Percentiles rank a stretch among this genome's conserved stretches.
phyloP scores from a whole-genome alignment of 176 grass and related monocot species.

The Guadua angustifolia region DNA sequence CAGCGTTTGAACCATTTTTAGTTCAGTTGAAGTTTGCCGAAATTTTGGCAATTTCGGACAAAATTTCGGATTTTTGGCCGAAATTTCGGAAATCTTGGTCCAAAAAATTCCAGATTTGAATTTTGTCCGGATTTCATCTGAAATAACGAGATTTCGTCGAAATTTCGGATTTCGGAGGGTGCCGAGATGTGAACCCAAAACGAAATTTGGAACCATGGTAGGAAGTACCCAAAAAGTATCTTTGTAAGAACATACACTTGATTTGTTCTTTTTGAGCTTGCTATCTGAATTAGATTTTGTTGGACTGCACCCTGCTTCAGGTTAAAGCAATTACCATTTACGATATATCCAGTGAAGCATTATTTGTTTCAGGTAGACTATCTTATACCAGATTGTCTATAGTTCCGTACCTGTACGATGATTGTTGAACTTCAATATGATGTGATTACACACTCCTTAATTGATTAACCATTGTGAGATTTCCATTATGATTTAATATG shows the following conservation, averaged over 20 bases:
- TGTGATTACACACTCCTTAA: background rate
- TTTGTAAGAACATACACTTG: conserved; percentile 13
- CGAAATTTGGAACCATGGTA: too few relatives aligned
- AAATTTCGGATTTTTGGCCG: too few relatives aligned
- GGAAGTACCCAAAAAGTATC: background rate
- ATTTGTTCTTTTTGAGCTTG: conserved; percentile 30
- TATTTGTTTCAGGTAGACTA: conserved; percentile 3
- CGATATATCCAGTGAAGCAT: background rate
- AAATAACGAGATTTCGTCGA: too few relatives aligned
- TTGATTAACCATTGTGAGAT: background rate
- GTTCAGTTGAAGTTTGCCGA: too few relatives aligned
- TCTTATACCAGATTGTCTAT: conserved; percentile 5
- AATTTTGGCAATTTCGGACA: too few relatives aligned
- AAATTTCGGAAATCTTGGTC: too few relatives aligned
- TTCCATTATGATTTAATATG: background rate
- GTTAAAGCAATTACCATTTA: background rate
- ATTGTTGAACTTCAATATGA: background rate
- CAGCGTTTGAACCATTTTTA: too few relatives aligned
- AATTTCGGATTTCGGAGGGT: too few relatives aligned
- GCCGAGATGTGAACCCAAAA: too few relatives aligned
- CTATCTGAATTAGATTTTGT: conserved; percentile 4
- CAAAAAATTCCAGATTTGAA: too few relatives aligned
- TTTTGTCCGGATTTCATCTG: too few relatives aligned
- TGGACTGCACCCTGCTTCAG: background rate
- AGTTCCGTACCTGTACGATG: background rate